Conservation (phyloP, 306 rosid genomes). For the Lotus japonicus region DNA sequence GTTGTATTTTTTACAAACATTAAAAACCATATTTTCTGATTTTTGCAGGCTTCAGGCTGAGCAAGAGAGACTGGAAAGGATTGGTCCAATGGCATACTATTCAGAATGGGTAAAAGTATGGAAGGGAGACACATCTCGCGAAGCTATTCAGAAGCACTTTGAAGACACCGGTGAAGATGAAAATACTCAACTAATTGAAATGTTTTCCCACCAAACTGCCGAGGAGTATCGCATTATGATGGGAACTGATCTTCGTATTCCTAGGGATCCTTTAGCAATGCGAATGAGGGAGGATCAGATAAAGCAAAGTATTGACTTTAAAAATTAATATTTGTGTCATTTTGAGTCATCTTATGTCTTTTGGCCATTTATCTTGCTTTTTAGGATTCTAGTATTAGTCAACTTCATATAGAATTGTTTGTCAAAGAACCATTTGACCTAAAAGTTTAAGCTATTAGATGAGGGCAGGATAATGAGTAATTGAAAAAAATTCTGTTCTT, state of each 20-base stretch:
- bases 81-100: constrained; percentile 73
- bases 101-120: constrained; percentile 96
- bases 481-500: constrained; percentile 19
- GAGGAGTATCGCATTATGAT: constrained; percentile 93
- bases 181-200: constrained; percentile 68
- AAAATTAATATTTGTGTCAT: constrained; percentile 25
- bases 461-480: not conserved
- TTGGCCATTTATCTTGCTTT: not conserved
- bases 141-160: constrained; percentile 82
- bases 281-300: constrained; percentile 89
- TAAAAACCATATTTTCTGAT: not conserved
- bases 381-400: not conserved
- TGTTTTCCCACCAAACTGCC: constrained; percentile 82
- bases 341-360: constrained; percentile 4
- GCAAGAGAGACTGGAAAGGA: constrained; percentile 53
- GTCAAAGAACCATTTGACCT: not conserved
- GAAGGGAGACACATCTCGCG: constrained; percentile 77
- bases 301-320: constrained; percentile 76
- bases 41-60: constrained; percentile 82
- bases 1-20: not conserved
- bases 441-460: not conserved
- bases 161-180: constrained; percentile 97
- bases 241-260: constrained; percentile 90
- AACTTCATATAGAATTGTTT: constrained; percentile 1
- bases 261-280: constrained; percentile 94